phyloP scores from a whole-genome alignment of 805 yeast genomes.

The Starmerella roubikii region DNA sequence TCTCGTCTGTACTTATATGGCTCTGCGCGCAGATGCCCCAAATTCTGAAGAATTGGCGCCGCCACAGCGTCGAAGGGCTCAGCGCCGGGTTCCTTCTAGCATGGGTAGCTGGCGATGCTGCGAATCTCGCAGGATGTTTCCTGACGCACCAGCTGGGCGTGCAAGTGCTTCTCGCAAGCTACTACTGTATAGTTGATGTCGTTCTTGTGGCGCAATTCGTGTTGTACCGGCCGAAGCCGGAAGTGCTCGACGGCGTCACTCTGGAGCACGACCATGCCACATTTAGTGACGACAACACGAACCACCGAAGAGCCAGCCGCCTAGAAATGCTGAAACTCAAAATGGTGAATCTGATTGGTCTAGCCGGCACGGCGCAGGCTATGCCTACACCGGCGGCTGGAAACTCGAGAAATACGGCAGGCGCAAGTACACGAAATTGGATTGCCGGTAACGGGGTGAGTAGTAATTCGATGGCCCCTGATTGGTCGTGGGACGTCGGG shows the following conservation, averaged over 20 bases:
- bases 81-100: constrained; percentile 44
- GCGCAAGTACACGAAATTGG: not conserved
- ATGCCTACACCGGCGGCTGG: not conserved
- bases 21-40: constrained; percentile 65
- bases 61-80: constrained; percentile 54
- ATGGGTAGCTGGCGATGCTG: constrained; percentile 53
- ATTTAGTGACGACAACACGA: constrained; percentile 8
- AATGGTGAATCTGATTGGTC: not conserved
- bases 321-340: not conserved
- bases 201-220: constrained; percentile 57
- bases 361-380: not conserved
- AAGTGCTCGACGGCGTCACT: constrained; percentile 2
- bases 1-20: constrained; percentile 44
- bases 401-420: not conserved
- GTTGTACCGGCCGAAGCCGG: constrained; percentile 34
- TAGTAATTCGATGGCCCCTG: not conserved
- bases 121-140: constrained; percentile 55
- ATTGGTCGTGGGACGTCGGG: constrained; percentile 29
- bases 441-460: not conserved
- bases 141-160: constrained; percentile 69
- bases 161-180: constrained; percentile 57
- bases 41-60: constrained; percentile 42
- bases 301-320: constrained; percentile 1
- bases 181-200: constrained; percentile 60
- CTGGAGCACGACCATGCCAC: not conserved